Conservation (phyloP, 371 early-diverging fungal species). For the Saksenaea oblongispora region DNA sequence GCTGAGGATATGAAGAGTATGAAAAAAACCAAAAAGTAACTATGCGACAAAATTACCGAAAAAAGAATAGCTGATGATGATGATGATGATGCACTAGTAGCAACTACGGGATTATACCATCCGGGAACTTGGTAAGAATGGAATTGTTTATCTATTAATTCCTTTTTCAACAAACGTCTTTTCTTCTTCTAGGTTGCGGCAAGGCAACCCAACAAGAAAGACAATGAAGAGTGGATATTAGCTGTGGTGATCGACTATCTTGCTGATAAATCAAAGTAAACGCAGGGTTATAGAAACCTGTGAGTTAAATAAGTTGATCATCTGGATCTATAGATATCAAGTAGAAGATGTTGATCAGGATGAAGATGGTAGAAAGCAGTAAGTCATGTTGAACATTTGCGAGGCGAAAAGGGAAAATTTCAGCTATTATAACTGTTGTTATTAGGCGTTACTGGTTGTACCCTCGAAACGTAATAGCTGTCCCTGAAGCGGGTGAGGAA, state of each 20-base stretch:
- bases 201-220: constrained; percentile 58
- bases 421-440: background rate
- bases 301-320: background rate
- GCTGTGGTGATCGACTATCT: constrained; percentile 67
- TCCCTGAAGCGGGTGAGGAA: constrained; percentile 53
- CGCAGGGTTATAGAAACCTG: background rate
- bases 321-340: constrained; percentile 48
- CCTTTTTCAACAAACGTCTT: background rate
- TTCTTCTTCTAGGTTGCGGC: constrained; percentile 60
- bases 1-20: constrained; percentile 43
- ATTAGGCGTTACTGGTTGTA: constrained; percentile 63
- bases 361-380: constrained; percentile 65
- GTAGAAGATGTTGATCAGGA: constrained; percentile 81
- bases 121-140: constrained; percentile 18
- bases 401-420: background rate
- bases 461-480: constrained; percentile 64
- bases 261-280: constrained; percentile 65
- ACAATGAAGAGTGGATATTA: constrained; percentile 78
- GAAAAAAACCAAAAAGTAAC: constrained; percentile 58
- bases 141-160: background rate
- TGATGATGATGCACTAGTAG: background rate
- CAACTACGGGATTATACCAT: constrained; percentile 15
- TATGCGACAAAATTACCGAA: background rate
- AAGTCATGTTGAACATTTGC: constrained; percentile 15
- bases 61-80: background rate